phyloP scores from a whole-genome alignment of 192 early-diverging fungal species.

The Backusella westeae region DNA sequence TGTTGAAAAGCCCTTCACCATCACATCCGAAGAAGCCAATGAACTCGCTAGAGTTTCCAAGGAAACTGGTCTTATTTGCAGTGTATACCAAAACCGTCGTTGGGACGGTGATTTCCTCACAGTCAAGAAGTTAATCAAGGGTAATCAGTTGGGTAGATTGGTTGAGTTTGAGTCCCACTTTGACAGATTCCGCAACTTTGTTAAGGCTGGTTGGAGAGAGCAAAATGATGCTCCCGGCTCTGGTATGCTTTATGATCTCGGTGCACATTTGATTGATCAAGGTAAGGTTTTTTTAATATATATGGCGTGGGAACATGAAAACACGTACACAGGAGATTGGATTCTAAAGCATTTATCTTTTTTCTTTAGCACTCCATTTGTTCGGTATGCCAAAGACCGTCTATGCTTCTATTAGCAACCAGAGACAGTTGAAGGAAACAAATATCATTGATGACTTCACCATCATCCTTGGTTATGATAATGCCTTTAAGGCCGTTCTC shows the following conservation, averaged over 20 bases:
- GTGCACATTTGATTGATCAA: slow-evolving; percentile 66
- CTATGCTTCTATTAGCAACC: slow-evolving; percentile 58
- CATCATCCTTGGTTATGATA: slow-evolving; percentile 59
- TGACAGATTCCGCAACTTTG: slow-evolving; percentile 68
- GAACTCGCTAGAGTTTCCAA: slow-evolving; percentile 57
- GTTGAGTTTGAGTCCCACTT: slow-evolving; percentile 74
- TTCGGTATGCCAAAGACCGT: slow-evolving; percentile 67
- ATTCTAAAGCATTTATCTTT: slow-evolving; percentile 17
- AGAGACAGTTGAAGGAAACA: slow-evolving; percentile 55
- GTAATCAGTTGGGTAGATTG: slow-evolving; percentile 57
- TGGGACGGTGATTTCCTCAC: slow-evolving; percentile 86
- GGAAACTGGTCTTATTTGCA: slow-evolving; percentile 53
- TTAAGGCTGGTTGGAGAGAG: slow-evolving; percentile 76
- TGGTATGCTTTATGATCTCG: slow-evolving; percentile 75
- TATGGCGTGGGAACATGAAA: background rate
- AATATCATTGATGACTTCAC: slow-evolving; percentile 63
- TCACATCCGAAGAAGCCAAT: slow-evolving; percentile 58
- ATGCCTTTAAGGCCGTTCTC: slow-evolving; percentile 59
- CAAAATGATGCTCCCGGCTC: slow-evolving; percentile 53
- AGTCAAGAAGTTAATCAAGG: slow-evolving; percentile 54
- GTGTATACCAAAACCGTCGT: slow-evolving; percentile 76
- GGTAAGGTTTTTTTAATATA: slow-evolving; percentile 21
- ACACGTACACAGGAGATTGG: background rate
- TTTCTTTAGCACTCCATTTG: slow-evolving; percentile 48
- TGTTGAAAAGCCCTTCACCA: slow-evolving; percentile 79